Evolutionary conservation across 345 rosid genomes (phyloP).

Genomic region (Clarkia xantiana): DNA sequence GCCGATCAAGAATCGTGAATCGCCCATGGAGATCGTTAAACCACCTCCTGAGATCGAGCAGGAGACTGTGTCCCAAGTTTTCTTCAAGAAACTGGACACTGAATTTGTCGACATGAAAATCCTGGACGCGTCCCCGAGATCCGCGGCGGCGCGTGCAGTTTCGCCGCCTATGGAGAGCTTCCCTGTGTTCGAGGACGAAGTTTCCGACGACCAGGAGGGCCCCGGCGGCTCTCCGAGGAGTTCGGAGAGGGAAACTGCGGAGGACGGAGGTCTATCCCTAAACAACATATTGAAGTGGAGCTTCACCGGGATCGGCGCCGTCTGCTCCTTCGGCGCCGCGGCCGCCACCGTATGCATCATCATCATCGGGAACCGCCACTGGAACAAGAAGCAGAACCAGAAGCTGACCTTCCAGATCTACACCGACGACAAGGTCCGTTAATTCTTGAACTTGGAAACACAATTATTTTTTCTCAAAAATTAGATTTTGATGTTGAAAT

Average conservation of each 20-base stretch:
- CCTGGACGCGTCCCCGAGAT: conserved; percentile 45
- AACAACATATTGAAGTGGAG: conserved; percentile 60
- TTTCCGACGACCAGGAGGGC: conserved; percentile 14
- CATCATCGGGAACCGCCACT: conserved; percentile 52
- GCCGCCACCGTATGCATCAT: conserved; percentile 66
- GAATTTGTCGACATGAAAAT: conserved; percentile 92
- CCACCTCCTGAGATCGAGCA: conserved; percentile 21
- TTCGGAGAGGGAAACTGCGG: conserved; percentile 6
- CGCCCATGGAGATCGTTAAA: too few relatives aligned
- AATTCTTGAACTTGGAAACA: background rate
- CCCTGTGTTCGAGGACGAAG: conserved; percentile 18
- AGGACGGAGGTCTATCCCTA: conserved; percentile 14
- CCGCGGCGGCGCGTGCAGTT: conserved; percentile 16
- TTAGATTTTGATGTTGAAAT: too few relatives aligned
- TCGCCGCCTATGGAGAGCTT: conserved; percentile 31
- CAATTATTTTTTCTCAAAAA: background rate
- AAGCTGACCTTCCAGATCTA: conserved; percentile 52
- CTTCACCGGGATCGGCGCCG: conserved; percentile 70
- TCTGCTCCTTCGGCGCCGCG: conserved; percentile 85
- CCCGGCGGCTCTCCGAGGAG: conserved; percentile 5
- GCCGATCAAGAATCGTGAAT: conserved; percentile 3
- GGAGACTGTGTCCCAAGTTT: conserved; percentile 60
- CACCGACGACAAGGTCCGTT: conserved; percentile 57
- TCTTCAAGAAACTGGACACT: conserved; percentile 71
- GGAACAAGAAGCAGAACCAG: conserved; percentile 28